phyloP scores from a whole-genome alignment of 257 asterid species.

The Penstemon barbatus region DNA sequence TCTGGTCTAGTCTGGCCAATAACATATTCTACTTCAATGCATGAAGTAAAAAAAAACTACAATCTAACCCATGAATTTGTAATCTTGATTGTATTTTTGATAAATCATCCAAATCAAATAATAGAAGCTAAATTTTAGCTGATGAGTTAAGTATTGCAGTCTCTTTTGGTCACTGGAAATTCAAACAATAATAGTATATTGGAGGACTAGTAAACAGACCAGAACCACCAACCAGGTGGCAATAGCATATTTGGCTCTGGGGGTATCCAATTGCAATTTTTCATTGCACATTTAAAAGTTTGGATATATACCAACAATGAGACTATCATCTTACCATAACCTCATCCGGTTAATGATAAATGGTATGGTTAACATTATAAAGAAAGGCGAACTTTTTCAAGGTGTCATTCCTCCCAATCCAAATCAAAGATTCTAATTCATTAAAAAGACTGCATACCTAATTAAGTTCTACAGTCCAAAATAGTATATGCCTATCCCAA shows the following conservation, averaged over 20 bases:
- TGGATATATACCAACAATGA: not conserved
- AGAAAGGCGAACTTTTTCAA: not conserved
- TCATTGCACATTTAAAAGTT: not conserved
- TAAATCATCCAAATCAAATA: not conserved
- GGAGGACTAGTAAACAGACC: not conserved
- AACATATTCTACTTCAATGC: not conserved
- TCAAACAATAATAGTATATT: not conserved
- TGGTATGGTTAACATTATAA: too few species aligned
- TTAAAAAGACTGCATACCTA: not conserved
- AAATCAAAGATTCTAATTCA: constrained; percentile 2
- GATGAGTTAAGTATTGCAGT: not conserved
- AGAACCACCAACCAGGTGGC: too few species aligned
- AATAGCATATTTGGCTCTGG: not conserved
- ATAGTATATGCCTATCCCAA: not conserved
- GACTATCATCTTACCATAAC: too few species aligned
- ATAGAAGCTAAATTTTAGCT: constrained; percentile 2
- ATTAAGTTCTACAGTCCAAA: not conserved
- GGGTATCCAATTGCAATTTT: too few species aligned
- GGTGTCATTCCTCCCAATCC: constrained; percentile 9
- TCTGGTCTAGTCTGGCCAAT: not conserved
- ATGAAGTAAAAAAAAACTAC: not conserved
- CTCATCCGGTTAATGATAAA: too few species aligned
- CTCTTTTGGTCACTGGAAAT: not conserved
- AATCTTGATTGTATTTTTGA: not conserved
- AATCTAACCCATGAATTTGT: not conserved